These are phyloP conservation scores for Lolium perenne DNA, from an alignment of 176 grass and related monocot genomes.

Conservation along the genomic window DNA sequence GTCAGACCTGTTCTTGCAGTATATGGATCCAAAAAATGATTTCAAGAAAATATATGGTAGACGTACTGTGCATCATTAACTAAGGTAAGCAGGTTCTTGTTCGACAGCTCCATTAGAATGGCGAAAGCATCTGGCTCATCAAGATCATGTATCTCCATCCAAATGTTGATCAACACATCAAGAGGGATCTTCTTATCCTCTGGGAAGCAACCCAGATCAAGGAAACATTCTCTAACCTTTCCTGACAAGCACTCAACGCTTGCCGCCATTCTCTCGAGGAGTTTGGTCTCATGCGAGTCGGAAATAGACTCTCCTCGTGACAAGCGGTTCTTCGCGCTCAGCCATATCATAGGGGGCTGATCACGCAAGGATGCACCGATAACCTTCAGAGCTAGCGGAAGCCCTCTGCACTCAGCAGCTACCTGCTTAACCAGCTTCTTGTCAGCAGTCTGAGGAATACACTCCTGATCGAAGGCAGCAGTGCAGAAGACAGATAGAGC, in stretches of 20 bases:
- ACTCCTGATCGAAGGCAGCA: slow-evolving; percentile 69
- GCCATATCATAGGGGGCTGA: slow-evolving; percentile 90
- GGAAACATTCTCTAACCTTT: slow-evolving; percentile 89
- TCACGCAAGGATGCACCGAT: slow-evolving; percentile 80
- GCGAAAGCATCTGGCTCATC: slow-evolving; percentile 90
- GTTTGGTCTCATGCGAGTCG: slow-evolving; percentile 85
- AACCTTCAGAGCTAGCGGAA: slow-evolving; percentile 92
- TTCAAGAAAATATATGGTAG: slow-evolving; percentile 15
- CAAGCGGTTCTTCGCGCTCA: slow-evolving; percentile 90
- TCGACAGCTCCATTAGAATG: slow-evolving; percentile 77
- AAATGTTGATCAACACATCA: slow-evolving; percentile 88
- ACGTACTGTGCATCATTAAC: slow-evolving; percentile 98
- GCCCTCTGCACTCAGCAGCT: slow-evolving; percentile 88
- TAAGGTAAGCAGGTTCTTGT: slow-evolving; percentile 89
- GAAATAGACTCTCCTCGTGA: slow-evolving; percentile 85
- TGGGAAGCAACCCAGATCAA: slow-evolving; percentile 92
- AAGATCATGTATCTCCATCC: slow-evolving; percentile 98
- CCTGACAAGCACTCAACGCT: slow-evolving; percentile 75
- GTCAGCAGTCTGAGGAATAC: slow-evolving; percentile 66
- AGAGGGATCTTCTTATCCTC: slow-evolving; percentile 99
- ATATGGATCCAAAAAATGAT: slow-evolving; percentile 1
- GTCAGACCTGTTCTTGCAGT: background rate
- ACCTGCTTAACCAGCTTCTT: slow-evolving; percentile 96
- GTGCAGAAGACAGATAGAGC: slow-evolving; percentile 85
- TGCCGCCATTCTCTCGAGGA: slow-evolving; percentile 84